Percentiles rank a stretch among this genome's conserved stretches.
Conservation (phyloP, 768 basidiomycete species). For the Terana coerulea region DNA sequence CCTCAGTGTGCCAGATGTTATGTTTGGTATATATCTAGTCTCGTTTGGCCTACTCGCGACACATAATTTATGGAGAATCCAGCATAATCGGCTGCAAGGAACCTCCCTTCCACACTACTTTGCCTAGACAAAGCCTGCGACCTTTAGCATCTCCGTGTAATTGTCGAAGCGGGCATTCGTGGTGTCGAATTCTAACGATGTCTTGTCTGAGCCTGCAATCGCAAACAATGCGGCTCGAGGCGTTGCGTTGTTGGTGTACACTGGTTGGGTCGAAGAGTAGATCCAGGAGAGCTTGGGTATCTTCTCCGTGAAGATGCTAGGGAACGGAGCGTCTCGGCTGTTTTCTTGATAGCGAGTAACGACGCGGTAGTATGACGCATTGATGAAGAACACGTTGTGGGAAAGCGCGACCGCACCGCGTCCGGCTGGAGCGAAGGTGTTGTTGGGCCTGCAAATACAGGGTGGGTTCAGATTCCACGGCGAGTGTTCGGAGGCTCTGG, state of each 20-base stretch:
- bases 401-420: not conserved
- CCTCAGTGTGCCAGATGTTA: too few relatives aligned
- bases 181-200: not conserved
- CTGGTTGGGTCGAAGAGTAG: not conserved
- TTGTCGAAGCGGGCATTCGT: not conserved
- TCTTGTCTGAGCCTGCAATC: not conserved
- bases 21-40: too few relatives aligned
- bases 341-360: not conserved
- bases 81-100: too few relatives aligned
- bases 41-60: too few relatives aligned
- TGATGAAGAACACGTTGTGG: not conserved
- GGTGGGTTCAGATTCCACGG: not conserved
- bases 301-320: not conserved
- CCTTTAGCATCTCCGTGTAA: conserved; percentile 1
- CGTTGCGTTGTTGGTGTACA: not conserved
- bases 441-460: not conserved
- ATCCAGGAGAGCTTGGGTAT: not conserved
- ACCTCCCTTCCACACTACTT: too few relatives aligned
- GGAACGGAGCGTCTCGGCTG: not conserved
- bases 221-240: not conserved
- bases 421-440: not conserved
- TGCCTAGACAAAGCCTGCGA: not conserved
- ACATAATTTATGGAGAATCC: too few relatives aligned
- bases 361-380: not conserved
- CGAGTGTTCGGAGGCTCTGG: too few relatives aligned